A percentile compares a stretch with the other conserved stretches of the same genome.
phyloP scores from a whole-genome alignment of 768 basidiomycete species.

The Termitomyces sp. region DNA sequence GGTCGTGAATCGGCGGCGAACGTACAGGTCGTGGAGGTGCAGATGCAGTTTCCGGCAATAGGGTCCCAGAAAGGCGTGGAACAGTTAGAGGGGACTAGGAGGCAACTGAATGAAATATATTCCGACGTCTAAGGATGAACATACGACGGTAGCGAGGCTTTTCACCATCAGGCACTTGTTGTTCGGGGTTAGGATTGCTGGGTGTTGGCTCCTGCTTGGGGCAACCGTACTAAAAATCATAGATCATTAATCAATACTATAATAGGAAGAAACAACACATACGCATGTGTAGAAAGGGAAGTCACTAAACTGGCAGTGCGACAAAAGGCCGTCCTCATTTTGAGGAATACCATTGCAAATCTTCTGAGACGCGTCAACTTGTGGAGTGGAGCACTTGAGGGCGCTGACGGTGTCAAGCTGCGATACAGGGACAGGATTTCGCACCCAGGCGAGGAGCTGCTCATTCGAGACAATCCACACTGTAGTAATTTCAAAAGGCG shows the following conservation, averaged over 20 bases:
- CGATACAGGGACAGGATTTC: slow-evolving; percentile 58
- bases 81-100: slow-evolving; percentile 62
- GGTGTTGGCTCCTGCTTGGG: slow-evolving; percentile 49
- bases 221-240: slow-evolving; percentile 60
- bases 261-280: slow-evolving; percentile 20
- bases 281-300: slow-evolving; percentile 81
- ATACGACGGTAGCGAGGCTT: slow-evolving; percentile 49
- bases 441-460: slow-evolving; percentile 72
- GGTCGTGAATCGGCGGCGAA: slow-evolving; percentile 61
- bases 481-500: slow-evolving; percentile 13
- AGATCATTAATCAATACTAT: background rate
- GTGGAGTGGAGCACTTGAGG: slow-evolving; percentile 60
- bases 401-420: slow-evolving; percentile 48
- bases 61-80: slow-evolving; percentile 83
- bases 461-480: slow-evolving; percentile 72
- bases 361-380: slow-evolving; percentile 43
- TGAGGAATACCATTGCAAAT: slow-evolving; percentile 76
- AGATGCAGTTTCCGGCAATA: slow-evolving; percentile 57
- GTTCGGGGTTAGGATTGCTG: slow-evolving; percentile 60
- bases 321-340: slow-evolving; percentile 58
- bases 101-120: background rate
- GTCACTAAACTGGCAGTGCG: slow-evolving; percentile 60
- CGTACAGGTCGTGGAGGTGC: slow-evolving; percentile 46
- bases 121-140: background rate
- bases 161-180: slow-evolving; percentile 40